These are phyloP conservation scores for Catunica adiposa DNA, from an alignment of 2,329 filamentous ascomycete genomes.

Conservation along the genomic window DNA sequence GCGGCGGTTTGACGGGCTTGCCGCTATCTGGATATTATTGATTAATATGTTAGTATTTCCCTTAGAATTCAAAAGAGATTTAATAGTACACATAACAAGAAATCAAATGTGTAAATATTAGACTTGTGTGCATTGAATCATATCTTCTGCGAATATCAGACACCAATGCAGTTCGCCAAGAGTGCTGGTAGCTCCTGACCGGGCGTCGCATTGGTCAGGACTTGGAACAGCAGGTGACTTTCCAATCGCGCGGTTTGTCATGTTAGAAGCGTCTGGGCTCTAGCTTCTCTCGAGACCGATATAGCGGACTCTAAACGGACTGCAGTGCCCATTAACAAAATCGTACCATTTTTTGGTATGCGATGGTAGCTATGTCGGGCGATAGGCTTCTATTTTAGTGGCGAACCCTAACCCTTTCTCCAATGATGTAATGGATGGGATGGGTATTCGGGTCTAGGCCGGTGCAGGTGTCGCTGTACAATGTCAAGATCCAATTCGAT, in stretches of 20 bases:
- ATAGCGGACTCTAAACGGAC: too few relatives aligned
- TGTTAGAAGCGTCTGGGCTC: not conserved
- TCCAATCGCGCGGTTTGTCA: not conserved
- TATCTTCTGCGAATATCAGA: not conserved
- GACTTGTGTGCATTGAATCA: not conserved
- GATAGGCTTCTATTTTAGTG: not conserved
- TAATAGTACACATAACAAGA: not conserved
- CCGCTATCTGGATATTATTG: not conserved
- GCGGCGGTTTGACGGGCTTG: slow-evolving; percentile 1
- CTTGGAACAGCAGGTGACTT: slow-evolving; percentile 1
- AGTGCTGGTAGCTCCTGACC: not conserved
- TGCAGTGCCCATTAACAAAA: too few relatives aligned
- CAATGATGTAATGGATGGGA: not conserved
- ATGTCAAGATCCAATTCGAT: too few relatives aligned
- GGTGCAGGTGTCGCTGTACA: too few relatives aligned
- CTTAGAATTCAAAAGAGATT: not conserved
- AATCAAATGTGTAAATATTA: not conserved
- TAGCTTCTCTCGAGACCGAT: not conserved
- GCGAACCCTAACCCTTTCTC: not conserved
- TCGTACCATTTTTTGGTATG: too few relatives aligned
- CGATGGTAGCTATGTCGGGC: too few relatives aligned
- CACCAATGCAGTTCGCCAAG: not conserved
- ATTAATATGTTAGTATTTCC: not conserved
- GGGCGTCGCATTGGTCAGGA: not conserved
- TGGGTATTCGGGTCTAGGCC: too few relatives aligned